Base-by-base conservation (phyloP, 495 filamentous ascomycete genomes). In the Acidiella bohemica region DNA sequence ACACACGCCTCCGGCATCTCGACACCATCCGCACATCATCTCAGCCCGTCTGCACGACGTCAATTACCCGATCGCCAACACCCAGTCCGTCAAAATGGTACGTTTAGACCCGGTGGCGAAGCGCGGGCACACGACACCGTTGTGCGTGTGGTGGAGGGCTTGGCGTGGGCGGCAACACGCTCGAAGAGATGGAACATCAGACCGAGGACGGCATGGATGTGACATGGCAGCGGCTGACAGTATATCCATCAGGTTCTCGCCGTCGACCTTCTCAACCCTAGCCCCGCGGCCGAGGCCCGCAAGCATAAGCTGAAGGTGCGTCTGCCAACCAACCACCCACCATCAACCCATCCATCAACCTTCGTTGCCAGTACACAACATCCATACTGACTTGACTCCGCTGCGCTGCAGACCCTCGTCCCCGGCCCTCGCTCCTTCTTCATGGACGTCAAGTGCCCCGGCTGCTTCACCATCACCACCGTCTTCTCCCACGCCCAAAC, bases 371-470 rank as follows among this genome's bases (percentile, higher is more conserved):
- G 13, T 26, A 11, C 14, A 11, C 2, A 18, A 12, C 6, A 22
- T 12, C 12, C 20, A 19, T 34, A 12, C 32, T 8, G 26, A 49
- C 22, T 11, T 41, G 12, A 31, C 8, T 12, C 17, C 24, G n/a
- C n/a, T 12, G 31, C 7, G 12, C 22, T 29, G 24, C 42, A 95
- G 90, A 81, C 73, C 41, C 79, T 97, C 58, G 90, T 97, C 59
- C 90, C 90, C 55, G 78, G 76, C 44, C 90, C 90, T 49, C 84
- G 90, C 57, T 94, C 86, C 54, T 97, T 96, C 79, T 97, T 97
- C 78, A 97, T 97, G 90, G 90, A 97, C 58, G 90, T 97, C 70
- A 97, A 95, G 76, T 97, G 90, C 79, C 90, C 88, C 60, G 90
- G 90, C 59, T 97, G 90, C 80, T 97, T 97, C 80, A 94, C 84